A percentile compares a stretch with the other conserved stretches of the same genome.
These are phyloP conservation scores for Endotrypanum monterogeii DNA, from an alignment of 208 protist genomes.

Conservation along the genomic window DNA sequence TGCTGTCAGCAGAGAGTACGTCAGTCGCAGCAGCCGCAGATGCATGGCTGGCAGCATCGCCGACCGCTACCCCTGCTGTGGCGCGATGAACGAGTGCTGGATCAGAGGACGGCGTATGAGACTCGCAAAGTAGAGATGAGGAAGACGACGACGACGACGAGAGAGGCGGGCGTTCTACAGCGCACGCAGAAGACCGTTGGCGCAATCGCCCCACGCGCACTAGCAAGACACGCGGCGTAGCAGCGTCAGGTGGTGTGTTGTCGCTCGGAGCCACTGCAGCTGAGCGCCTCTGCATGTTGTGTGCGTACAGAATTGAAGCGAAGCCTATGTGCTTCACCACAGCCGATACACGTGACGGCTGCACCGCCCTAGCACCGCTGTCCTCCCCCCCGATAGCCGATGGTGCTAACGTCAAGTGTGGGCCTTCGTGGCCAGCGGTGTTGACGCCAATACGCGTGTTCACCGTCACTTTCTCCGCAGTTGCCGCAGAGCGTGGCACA, in stretches of 20 bases:
- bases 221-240: conserved; percentile 8
- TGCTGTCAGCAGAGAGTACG: background rate
- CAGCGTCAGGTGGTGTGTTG: background rate
- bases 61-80: background rate
- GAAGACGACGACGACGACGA: background rate
- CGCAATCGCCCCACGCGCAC: conserved; percentile 17
- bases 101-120: background rate
- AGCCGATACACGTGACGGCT: background rate
- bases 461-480: background rate
- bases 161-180: background rate
- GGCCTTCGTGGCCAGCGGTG: background rate
- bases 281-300: conserved; percentile 42
- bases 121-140: background rate
- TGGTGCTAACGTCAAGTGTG: background rate
- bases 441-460: background rate
- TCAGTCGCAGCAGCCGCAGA: background rate
- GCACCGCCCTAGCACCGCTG: background rate
- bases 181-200: background rate
- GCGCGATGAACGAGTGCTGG: background rate
- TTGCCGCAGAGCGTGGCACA: background rate
- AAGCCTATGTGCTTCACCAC: conserved; percentile 35
- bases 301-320: conserved; percentile 40
- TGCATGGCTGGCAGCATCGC: background rate
- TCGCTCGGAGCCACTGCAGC: background rate
- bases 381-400: background rate